Conservation (phyloP, 2,329 filamentous ascomycete genomes). For the Stachybotrys chartarum region DNA sequence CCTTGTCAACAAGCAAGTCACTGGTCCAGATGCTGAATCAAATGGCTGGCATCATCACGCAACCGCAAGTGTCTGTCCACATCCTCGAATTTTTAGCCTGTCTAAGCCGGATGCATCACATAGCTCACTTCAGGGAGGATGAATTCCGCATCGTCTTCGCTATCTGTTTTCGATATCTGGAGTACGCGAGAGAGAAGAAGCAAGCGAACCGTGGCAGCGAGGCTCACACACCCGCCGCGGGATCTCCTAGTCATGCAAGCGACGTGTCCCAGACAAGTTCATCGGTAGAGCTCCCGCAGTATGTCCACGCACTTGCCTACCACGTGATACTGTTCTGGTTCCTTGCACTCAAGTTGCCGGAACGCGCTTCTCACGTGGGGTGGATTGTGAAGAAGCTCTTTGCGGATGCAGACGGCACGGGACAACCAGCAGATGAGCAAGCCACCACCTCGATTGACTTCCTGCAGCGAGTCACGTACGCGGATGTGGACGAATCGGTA, state of each 20-base stretch:
- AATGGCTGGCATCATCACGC: conserved; percentile 94
- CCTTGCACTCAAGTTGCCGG: conserved; percentile 75
- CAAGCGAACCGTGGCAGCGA: conserved; percentile 40
- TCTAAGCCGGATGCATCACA: conserved; percentile 76
- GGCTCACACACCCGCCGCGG: conserved; percentile 20
- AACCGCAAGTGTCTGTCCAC: conserved; percentile 84
- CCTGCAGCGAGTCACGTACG: conserved; percentile 82
- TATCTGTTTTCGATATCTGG: conserved; percentile 88
- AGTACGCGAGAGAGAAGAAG: conserved; percentile 71
- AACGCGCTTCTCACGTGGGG: conserved; percentile 74
- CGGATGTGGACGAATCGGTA: conserved; percentile 72
- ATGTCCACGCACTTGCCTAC: conserved; percentile 88
- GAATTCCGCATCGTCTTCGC: conserved; percentile 93
- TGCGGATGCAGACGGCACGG: conserved; percentile 62
- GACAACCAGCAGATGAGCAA: conserved; percentile 78
- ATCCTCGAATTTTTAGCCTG: conserved; percentile 94
- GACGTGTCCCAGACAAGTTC: conserved; percentile 13
- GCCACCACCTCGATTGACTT: conserved; percentile 91
- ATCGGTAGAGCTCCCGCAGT: conserved; percentile 77
- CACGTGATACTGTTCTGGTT: conserved; percentile 98
- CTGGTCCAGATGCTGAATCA: conserved; percentile 82
- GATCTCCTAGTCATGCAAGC: conserved; percentile 11
- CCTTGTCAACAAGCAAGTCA: conserved; percentile 76
- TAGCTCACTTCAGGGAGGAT: conserved; percentile 82
- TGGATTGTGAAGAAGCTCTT: conserved; percentile 90